A percentile compares a stretch with the other conserved stretches of the same genome.
Evolutionary conservation across 2,329 filamentous ascomycete genomes (phyloP).

Genomic region (Fusarium neocosmosporiellum): DNA sequence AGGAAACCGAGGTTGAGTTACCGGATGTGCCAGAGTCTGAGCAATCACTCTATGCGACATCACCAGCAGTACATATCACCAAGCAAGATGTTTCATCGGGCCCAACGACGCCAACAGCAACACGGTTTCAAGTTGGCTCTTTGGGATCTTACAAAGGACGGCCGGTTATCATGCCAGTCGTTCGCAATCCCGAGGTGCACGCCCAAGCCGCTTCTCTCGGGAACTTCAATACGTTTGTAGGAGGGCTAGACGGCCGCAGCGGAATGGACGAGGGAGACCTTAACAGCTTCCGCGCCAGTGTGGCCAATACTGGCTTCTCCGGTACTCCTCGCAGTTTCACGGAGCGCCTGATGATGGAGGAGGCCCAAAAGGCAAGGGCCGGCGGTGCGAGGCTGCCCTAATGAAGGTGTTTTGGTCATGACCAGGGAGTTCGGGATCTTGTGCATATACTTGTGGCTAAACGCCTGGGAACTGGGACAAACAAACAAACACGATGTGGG

Average conservation of each 20-base stretch:
- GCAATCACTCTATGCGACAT: constrained; percentile 54
- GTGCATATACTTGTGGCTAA: constrained; percentile 35
- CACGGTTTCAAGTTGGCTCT: constrained; percentile 54
- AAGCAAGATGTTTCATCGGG: constrained; percentile 43
- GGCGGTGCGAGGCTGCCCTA: constrained; percentile 33
- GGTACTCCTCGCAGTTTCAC: constrained; percentile 61
- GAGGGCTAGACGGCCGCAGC: constrained; percentile 63
- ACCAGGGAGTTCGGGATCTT: constrained; percentile 39
- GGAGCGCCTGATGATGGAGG: constrained; percentile 62
- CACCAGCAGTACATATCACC: constrained; percentile 56
- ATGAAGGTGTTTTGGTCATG: constrained; percentile 23
- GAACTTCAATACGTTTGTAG: constrained; percentile 63
- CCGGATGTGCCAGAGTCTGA: constrained; percentile 39
- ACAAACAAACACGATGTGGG: constrained; percentile 38
- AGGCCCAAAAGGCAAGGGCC: constrained; percentile 50
- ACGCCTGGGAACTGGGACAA: constrained; percentile 36
- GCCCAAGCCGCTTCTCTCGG: constrained; percentile 61
- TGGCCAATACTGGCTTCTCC: constrained; percentile 53
- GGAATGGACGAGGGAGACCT: constrained; percentile 60
- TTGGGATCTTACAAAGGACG: constrained; percentile 67
- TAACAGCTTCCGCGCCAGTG: constrained; percentile 56
- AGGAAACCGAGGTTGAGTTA: constrained; percentile 48
- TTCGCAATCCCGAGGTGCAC: constrained; percentile 61
- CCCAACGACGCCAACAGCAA: constrained; percentile 46
- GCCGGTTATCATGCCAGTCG: constrained; percentile 63